Percentiles rank a stretch among this genome's conserved stretches.
These are phyloP conservation scores for Aureobasidium zeae DNA, from an alignment of 2,329 filamentous ascomycete species.

Conservation along the genomic window DNA sequence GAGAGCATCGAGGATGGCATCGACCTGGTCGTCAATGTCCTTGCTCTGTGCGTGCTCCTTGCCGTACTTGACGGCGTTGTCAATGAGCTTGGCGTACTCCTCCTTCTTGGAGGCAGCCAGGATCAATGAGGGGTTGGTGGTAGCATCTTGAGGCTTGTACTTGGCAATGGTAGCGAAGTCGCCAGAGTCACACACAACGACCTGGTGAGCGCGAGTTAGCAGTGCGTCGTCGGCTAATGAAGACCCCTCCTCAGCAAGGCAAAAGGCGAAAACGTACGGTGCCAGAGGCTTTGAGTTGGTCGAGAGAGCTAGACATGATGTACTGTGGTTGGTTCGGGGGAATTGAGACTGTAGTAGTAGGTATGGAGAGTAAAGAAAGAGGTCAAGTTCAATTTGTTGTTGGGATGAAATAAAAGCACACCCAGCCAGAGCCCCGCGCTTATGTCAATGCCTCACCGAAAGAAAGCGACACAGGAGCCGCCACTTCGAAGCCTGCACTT, in stretches of 20 bases:
- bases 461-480: constrained; percentile 4
- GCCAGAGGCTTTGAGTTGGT: constrained; percentile 94
- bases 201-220: constrained; percentile 41
- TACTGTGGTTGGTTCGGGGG: constrained; percentile 1
- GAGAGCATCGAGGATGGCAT: constrained; percentile 82
- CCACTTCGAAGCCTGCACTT: constrained; percentile 5
- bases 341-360: neutral
- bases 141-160: constrained; percentile 99
- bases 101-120: constrained; percentile 96
- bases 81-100: constrained; percentile 89
- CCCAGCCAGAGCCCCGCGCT: constrained; percentile 11
- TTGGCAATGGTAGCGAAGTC: constrained; percentile 80
- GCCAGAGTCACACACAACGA: constrained; percentile 96
- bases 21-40: constrained; percentile 70
- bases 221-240: constrained; percentile 1
- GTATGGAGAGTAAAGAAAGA: constrained; percentile 9
- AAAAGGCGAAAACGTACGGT: constrained; percentile 58
- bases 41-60: constrained; percentile 55
- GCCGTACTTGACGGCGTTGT: constrained; percentile 73
- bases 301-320: constrained; percentile 77
- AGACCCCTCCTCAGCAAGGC: constrained; percentile 6
- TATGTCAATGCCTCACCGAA: constrained; percentile 5
- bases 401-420: constrained; percentile 13
- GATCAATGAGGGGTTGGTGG: constrained; percentile 98
- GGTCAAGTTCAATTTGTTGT: constrained; percentile 12